A percentile compares a stretch with the other conserved stretches of the same genome.
Conservation (phyloP, 495 filamentous ascomycete genomes). For the Melanomma pulvis-pyrius region DNA sequence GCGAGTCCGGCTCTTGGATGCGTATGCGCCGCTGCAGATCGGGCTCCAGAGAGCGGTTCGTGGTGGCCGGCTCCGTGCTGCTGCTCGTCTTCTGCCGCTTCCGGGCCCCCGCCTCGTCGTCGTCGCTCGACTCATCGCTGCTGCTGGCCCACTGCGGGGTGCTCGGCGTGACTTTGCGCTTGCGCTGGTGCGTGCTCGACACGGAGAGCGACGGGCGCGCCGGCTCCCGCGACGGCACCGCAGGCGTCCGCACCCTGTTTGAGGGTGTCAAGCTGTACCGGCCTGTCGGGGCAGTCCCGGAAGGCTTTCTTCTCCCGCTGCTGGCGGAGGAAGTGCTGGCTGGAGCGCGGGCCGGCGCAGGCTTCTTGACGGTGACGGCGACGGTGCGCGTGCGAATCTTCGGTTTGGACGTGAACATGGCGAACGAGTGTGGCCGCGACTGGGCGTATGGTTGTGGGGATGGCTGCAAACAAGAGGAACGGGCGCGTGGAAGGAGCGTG, state of each 20-base stretch:
- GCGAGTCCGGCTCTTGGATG: constrained; percentile 2
- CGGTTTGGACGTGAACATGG: constrained; percentile 8
- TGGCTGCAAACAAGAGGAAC: no score
- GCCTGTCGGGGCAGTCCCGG: not conserved
- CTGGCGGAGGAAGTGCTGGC: not conserved
- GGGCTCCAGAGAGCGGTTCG: constrained; percentile 28
- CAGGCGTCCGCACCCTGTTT: constrained; percentile 9
- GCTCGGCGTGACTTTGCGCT: constrained; percentile 36
- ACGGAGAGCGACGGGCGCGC: constrained; percentile 24
- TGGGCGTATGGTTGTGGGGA: not conserved
- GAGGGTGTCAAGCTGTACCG: constrained; percentile 30
- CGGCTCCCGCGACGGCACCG: constrained; percentile 14
- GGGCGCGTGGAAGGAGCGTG: not conserved
- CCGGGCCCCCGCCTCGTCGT: constrained; percentile 1
- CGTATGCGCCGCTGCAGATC: constrained; percentile 30
- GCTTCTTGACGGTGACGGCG: constrained; percentile 33
- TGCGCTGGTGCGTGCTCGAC: constrained; percentile 16
- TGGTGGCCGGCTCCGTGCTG: constrained; percentile 25
- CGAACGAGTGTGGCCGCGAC: not conserved
- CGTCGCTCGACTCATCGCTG: constrained; percentile 25
- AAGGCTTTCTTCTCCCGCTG: constrained; percentile 1
- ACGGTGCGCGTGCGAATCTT: constrained; percentile 31
- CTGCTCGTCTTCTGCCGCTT: constrained; percentile 40
- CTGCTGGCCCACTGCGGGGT: constrained; percentile 29
- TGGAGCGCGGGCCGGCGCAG: not conserved